phyloP scores from a whole-genome alignment of 768 basidiomycete genomes.

The Hemileccinum impolitum region DNA sequence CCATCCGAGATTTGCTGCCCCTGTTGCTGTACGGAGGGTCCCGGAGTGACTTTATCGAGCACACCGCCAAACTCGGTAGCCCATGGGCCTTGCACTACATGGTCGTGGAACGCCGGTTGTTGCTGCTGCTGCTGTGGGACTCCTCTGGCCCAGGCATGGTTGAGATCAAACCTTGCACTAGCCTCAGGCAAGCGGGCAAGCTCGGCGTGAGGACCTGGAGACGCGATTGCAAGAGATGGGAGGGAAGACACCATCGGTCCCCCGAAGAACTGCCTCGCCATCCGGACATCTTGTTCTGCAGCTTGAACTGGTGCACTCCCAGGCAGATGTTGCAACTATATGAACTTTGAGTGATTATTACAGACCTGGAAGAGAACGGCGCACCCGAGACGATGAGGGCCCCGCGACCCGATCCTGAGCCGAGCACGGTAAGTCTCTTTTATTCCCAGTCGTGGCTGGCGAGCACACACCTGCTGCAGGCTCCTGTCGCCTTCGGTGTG shows the following conservation, averaged over 20 bases:
- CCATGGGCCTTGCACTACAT: slow-evolving; percentile 43
- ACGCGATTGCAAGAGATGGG: slow-evolving; percentile 35
- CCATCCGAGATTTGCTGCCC: slow-evolving; percentile 25
- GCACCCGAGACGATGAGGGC: slow-evolving; percentile 66
- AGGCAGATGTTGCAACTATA: slow-evolving; percentile 74
- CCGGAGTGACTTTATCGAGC: slow-evolving; percentile 22
- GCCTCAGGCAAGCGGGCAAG: slow-evolving; percentile 23
- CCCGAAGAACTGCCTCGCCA: slow-evolving; percentile 81
- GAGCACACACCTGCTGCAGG: slow-evolving; percentile 66
- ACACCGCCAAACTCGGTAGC: slow-evolving; percentile 49
- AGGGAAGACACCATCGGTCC: slow-evolving; percentile 32
- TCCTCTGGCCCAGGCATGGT: slow-evolving; percentile 53
- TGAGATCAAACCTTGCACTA: slow-evolving; percentile 36
- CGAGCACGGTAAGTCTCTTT: neutral
- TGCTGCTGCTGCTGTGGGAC: slow-evolving; percentile 44
- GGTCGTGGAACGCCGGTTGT: slow-evolving; percentile 36
- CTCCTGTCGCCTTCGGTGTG: slow-evolving; percentile 87
- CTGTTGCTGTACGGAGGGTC: slow-evolving; percentile 33
- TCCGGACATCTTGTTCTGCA: slow-evolving; percentile 63
- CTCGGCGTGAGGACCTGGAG: slow-evolving; percentile 32
- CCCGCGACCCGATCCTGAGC: slow-evolving; percentile 70
- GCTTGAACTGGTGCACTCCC: slow-evolving; percentile 46
- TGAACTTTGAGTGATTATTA: neutral
- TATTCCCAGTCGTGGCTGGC: neutral
- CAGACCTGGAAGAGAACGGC: slow-evolving; percentile 13